Base-by-base conservation (phyloP, 2,329 filamentous ascomycete genomes). In the Gnomoniopsis smithogilvyi region DNA sequence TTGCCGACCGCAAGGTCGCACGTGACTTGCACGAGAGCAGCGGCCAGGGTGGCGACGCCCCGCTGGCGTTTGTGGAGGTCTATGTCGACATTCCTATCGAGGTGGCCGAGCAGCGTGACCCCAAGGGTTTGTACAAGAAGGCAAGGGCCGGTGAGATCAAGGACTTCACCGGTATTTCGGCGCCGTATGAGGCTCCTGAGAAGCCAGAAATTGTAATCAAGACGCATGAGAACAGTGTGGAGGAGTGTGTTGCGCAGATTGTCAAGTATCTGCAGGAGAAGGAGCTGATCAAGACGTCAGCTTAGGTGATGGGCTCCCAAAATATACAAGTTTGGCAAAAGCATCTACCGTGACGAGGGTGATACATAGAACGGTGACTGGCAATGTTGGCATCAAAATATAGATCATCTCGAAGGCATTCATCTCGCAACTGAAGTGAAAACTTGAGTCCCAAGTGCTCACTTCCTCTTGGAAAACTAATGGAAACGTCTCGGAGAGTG, bases 51-150 rank as follows among this genome's bases (percentile, higher is more conserved):
- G 77, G 78, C 60, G 88, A 89, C 67, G 88, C 89, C 65, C 73
- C 90, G 0, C 83, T 98, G 59, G 88, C 90, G 11, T 99, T 99
- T 72, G 83, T 99, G 65, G 95, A 99, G 78, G 92, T 98, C 60
- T 96, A 87, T 71, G 88, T 99, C 64, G 92, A 99, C 74, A 87
- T 98, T 14, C 90, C 92, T 15, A 83, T 98, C 66, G 91, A 92
- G 75, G 91, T 95, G 48, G 94, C 95, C 41, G 94, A 98, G 84
- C 82, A 94, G 83, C 87, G 95, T 64, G 95, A 99, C 72, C 95
- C 95, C 51, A 99, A 99, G 85, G 95, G 94, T 6, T 78, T 98
- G 62, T 99, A 99, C 79, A 96, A 96, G 83, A 96, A 96, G 85
- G 95, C 95, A 14, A 82, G 94, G 48, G 88, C 90, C 54, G 95